Conservation (phyloP, 1,284 basidiomycete species). For the Leccinum griseonigrum region DNA sequence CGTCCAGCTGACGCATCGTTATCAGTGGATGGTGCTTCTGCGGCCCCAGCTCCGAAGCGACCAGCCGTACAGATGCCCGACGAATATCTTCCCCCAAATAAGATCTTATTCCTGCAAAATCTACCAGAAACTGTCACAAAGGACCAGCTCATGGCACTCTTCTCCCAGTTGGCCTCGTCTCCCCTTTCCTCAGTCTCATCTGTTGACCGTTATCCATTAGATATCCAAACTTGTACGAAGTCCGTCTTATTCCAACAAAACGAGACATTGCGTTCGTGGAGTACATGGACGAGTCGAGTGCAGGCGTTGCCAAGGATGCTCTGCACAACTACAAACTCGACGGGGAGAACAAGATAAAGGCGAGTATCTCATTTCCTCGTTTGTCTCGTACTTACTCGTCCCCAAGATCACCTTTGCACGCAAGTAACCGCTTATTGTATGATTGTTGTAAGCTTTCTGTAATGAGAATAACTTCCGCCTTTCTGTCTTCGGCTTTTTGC, state of each 20-base stretch:
- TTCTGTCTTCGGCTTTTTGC: constrained; percentile 11
- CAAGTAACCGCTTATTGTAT: constrained; percentile 42
- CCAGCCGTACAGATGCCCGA: constrained; percentile 95
- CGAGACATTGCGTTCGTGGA: constrained; percentile 97
- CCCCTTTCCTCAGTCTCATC: not conserved
- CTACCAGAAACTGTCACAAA: constrained; percentile 89
- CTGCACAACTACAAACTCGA: constrained; percentile 96
- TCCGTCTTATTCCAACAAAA: constrained; percentile 94
- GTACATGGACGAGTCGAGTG: constrained; percentile 85
- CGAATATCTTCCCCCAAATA: constrained; percentile 99
- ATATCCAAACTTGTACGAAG: constrained; percentile 91
- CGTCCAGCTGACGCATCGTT: constrained; percentile 7
- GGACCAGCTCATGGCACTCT: constrained; percentile 84
- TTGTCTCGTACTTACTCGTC: constrained; percentile 8
- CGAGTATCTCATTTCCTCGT: constrained; percentile 27
- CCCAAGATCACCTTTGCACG: constrained; percentile 59
- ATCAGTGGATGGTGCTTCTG: constrained; percentile 67
- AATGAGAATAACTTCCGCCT: constrained; percentile 28
- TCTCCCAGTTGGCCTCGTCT: constrained; percentile 70
- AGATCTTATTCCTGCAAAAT: constrained; percentile 97
- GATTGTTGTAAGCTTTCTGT: constrained; percentile 31
- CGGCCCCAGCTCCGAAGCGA: constrained; percentile 65
- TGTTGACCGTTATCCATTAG: constrained; percentile 39
- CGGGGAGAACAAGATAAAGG: constrained; percentile 96
- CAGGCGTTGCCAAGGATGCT: constrained; percentile 90